Conservation (phyloP, 2,329 filamentous ascomycete species). For the Aspergillus terreus region DNA sequence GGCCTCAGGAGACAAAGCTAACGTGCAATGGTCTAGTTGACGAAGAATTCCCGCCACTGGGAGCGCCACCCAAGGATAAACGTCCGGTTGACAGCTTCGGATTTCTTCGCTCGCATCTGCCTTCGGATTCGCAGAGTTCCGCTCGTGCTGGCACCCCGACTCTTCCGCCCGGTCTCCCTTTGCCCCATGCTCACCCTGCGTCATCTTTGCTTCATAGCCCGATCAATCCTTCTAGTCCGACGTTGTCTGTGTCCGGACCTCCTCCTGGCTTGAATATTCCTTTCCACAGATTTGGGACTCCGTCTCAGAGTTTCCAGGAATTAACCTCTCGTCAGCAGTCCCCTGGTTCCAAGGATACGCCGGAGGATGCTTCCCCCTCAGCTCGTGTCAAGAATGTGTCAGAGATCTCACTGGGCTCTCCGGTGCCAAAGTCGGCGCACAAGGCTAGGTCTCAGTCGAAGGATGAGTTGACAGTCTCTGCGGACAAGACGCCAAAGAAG, state of each 20-base stretch:
- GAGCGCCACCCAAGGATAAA: conserved; percentile 33
- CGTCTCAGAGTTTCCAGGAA: conserved; percentile 24
- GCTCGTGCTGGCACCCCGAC: conserved; percentile 37
- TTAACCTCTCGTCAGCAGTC: conserved; percentile 23
- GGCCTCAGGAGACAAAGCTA: conserved; percentile 19
- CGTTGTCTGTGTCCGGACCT: conserved; percentile 23
- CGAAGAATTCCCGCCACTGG: conserved; percentile 47
- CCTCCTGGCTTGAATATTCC: conserved; percentile 26
- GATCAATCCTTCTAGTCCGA: conserved; percentile 27
- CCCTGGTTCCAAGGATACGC: conserved; percentile 21
- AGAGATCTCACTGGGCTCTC: conserved; percentile 41
- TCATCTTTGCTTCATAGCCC: conserved; percentile 32
- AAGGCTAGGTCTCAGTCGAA: conserved; percentile 26
- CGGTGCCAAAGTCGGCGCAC: conserved; percentile 31
- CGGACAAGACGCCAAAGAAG: conserved; percentile 17
- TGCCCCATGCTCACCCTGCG: conserved; percentile 39
- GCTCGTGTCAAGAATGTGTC: conserved; percentile 27
- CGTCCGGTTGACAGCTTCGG: conserved; percentile 33
- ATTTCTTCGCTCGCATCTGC: conserved; percentile 33
- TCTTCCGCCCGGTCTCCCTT: conserved; percentile 39
- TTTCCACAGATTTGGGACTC: conserved; percentile 26
- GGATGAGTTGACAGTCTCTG: conserved; percentile 12
- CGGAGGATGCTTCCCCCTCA: conserved; percentile 17
- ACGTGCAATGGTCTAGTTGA: conserved; percentile 35
- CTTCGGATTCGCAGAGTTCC: conserved; percentile 24